phyloP scores from a whole-genome alignment of 2,329 filamentous ascomycete genomes.

The Botrytis byssoidea region DNA sequence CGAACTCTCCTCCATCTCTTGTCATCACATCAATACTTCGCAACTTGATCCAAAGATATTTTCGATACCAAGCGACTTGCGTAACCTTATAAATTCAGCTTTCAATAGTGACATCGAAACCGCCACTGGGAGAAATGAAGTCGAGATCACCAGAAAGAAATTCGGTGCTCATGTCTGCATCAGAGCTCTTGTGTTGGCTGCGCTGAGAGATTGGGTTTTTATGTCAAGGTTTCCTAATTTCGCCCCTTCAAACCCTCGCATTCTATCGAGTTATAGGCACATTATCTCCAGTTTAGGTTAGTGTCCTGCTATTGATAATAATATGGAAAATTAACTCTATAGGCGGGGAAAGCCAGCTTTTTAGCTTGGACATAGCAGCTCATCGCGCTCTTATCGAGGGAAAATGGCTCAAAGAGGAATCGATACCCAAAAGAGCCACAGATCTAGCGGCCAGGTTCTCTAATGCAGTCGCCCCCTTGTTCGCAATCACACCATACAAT shows the following conservation, averaged over 20 bases:
- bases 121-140: not conserved
- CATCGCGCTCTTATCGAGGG: slow-evolving; percentile 16
- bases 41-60: not conserved
- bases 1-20: slow-evolving; percentile 22
- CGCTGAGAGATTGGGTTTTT: slow-evolving; percentile 26
- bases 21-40: not conserved
- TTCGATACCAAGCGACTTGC: slow-evolving; percentile 7
- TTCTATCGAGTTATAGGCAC: slow-evolving; percentile 22
- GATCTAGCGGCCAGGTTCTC: slow-evolving; percentile 15
- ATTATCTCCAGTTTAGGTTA: slow-evolving; percentile 20
- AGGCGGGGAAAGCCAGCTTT: slow-evolving; percentile 22
- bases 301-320: not conserved
- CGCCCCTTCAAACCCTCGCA: not conserved
- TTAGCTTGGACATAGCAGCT: slow-evolving; percentile 24
- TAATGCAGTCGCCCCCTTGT: slow-evolving; percentile 21
- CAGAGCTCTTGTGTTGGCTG: slow-evolving; percentile 16
- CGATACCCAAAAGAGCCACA: slow-evolving; percentile 18
- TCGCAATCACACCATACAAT: not conserved
- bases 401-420: slow-evolving; percentile 12
- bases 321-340: not conserved
- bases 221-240: slow-evolving; percentile 23
- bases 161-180: slow-evolving; percentile 5
- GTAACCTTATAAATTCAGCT: not conserved
- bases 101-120: not conserved
- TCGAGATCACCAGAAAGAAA: not conserved